These are phyloP conservation scores for Ganoderma meredithae DNA, from an alignment of 1,284 basidiomycete species.

Conservation along the genomic window DNA sequence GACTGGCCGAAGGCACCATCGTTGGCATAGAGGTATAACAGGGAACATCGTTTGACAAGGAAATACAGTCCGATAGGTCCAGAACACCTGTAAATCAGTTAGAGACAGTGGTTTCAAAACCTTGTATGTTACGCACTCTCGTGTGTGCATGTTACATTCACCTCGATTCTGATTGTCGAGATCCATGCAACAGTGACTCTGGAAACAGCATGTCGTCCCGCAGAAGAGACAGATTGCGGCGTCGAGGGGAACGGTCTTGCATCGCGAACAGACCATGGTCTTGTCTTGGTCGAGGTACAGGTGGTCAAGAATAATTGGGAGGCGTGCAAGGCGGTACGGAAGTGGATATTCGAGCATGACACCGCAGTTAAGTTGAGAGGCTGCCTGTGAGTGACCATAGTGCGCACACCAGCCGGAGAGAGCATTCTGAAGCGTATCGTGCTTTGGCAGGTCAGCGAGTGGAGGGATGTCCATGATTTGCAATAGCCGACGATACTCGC, in stretches of 20 bases:
- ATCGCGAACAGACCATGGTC: slow-evolving; percentile 78
- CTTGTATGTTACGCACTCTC: slow-evolving; percentile 71
- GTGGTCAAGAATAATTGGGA: slow-evolving; percentile 87
- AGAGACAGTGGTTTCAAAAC: neutral
- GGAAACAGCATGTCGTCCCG: slow-evolving; percentile 89
- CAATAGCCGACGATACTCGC: slow-evolving; percentile 87
- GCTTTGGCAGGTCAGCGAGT: slow-evolving; percentile 77
- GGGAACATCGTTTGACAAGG: slow-evolving; percentile 90
- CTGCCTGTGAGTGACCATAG: slow-evolving; percentile 77
- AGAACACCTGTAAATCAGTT: slow-evolving; percentile 71
- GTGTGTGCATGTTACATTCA: slow-evolving; percentile 96
- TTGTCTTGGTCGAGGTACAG: slow-evolving; percentile 79
- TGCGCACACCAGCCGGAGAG: slow-evolving; percentile 86
- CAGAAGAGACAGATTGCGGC: slow-evolving; percentile 95
- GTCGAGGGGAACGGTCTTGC: slow-evolving; percentile 82
- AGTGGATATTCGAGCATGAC: slow-evolving; percentile 86
- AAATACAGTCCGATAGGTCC: slow-evolving; percentile 92
- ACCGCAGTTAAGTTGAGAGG: slow-evolving; percentile 75
- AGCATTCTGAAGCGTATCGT: slow-evolving; percentile 84
- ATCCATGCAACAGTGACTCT: slow-evolving; percentile 93
- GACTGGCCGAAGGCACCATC: slow-evolving; percentile 90
- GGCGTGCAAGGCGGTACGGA: slow-evolving; percentile 83
- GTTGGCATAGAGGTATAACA: slow-evolving; percentile 91
- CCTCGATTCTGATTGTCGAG: slow-evolving; percentile 68
- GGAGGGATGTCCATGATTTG: slow-evolving; percentile 79